phyloP scores from a whole-genome alignment of 768 basidiomycete genomes.

The Leccinum subtestaceum region DNA sequence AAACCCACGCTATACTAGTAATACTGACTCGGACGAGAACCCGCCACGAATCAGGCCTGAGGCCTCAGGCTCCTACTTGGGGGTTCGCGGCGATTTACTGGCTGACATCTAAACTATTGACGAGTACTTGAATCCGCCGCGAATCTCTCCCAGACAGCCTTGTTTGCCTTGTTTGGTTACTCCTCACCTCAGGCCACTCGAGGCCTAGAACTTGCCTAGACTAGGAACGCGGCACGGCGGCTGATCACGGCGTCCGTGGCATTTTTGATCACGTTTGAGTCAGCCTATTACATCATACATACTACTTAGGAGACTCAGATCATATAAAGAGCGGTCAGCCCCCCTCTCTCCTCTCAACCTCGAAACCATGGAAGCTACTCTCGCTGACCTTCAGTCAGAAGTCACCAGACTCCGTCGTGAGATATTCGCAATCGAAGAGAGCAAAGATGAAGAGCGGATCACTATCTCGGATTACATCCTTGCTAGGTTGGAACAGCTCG shows the following conservation, averaged over 20 bases:
- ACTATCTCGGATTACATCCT: constrained; percentile 60
- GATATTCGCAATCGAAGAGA: constrained; percentile 34
- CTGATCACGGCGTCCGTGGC: neutral
- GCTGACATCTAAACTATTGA: too few species aligned
- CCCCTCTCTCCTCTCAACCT: neutral
- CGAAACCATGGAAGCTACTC: constrained; percentile 14
- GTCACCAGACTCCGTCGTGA: constrained; percentile 46
- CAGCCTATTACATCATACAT: neutral
- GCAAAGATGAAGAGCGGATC: constrained; percentile 41
- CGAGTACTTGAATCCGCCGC: too few species aligned
- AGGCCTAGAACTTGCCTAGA: neutral
- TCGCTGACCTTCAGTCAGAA: constrained; percentile 39
- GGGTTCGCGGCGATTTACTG: too few species aligned
- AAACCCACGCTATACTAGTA: too few species aligned
- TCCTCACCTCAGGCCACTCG: too few species aligned
- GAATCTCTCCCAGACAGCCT: too few species aligned
- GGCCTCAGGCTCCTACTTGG: too few species aligned
- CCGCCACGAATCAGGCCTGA: too few species aligned
- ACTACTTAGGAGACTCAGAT: neutral
- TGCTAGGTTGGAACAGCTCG: constrained; percentile 59
- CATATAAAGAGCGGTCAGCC: neutral
- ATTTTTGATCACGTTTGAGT: neutral
- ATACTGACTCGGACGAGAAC: too few species aligned
- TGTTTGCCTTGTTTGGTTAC: too few species aligned
- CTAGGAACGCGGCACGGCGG: neutral